Percentiles rank a stretch among this genome's conserved stretches.
phyloP scores from a whole-genome alignment of 163 green algal genomes.

The Chlamydomonas reinhardtii region DNA sequence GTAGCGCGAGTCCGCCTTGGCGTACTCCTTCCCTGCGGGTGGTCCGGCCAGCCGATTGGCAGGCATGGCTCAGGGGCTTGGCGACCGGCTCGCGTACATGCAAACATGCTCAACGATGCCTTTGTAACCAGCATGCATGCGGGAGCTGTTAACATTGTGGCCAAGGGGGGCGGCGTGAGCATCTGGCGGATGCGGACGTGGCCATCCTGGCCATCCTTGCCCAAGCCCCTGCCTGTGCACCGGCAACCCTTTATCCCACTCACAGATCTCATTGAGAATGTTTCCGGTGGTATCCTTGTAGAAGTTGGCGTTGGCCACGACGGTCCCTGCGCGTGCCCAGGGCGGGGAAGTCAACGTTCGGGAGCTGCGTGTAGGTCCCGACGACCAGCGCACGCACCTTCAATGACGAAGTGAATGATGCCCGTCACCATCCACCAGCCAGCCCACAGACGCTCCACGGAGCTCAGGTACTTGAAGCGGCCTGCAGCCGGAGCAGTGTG shows the following conservation, averaged over 20 bases:
- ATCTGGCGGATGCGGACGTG: no score
- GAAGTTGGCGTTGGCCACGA: conserved; percentile 81
- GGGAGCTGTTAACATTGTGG: no score
- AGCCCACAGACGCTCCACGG: conserved; percentile 61
- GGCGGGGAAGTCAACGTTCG: neutral
- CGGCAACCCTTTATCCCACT: conserved; percentile 1
- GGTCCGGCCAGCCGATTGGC: no score
- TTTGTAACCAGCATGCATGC: no score
- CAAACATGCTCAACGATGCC: no score
- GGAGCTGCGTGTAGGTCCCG: neutral
- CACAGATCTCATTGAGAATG: conserved; percentile 89
- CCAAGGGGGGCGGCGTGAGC: no score
- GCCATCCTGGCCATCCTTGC: no score
- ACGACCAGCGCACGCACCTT: conserved; percentile 69
- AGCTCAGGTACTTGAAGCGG: conserved; percentile 54
- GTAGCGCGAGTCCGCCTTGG: conserved; percentile 93
- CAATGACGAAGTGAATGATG: conserved; percentile 91
- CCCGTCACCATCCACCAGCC: conserved; percentile 85
- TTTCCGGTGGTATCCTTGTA: conserved; percentile 77
- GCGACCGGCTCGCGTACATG: no score
- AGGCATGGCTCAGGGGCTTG: no score
- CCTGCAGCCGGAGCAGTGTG: conserved; percentile 39
- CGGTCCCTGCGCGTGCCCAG: conserved; percentile 67
- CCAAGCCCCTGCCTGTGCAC: no score
- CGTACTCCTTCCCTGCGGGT: conserved; percentile 92